Conservation (phyloP, 2,329 filamentous ascomycete species). For the Botrytis galanthina region DNA sequence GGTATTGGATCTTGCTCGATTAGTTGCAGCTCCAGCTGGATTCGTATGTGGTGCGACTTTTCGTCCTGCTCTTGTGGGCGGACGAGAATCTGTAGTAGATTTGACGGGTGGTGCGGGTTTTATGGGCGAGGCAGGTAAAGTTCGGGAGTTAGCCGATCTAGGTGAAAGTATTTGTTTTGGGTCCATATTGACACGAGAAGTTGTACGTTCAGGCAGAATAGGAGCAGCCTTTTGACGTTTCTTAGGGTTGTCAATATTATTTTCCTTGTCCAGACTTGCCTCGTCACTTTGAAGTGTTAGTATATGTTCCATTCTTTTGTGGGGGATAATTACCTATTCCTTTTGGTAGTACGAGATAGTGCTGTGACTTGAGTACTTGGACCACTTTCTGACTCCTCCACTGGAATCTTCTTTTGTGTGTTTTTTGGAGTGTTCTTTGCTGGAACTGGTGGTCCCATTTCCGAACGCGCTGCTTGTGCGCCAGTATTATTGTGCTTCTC, state of each 20-base stretch:
- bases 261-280: conserved; percentile 72
- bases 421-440: conserved; percentile 28
- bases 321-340: conserved; percentile 48
- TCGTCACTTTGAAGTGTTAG: conserved; percentile 52
- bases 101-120: conserved; percentile 51
- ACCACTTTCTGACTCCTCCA: conserved; percentile 29
- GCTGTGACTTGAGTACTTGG: conserved; percentile 29
- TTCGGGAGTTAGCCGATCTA: conserved; percentile 74
- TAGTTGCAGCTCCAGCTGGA: conserved; percentile 24
- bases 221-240: conserved; percentile 51
- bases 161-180: conserved; percentile 71
- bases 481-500: conserved; percentile 31
- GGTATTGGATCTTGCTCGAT: conserved; percentile 35
- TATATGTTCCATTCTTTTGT: neutral
- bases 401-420: conserved; percentile 32
- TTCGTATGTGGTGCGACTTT: conserved; percentile 32
- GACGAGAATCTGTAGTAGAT: conserved; percentile 52
- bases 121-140: conserved; percentile 32
- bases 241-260: conserved; percentile 66
- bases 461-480: conserved; percentile 12
- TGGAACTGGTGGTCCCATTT: conserved; percentile 23
- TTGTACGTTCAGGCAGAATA: conserved; percentile 37
- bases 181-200: conserved; percentile 45
- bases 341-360: conserved; percentile 44
- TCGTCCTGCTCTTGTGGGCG: conserved; percentile 51